Conservation (phyloP, 441 rosid genomes). For the Euphorbia corollata region DNA sequence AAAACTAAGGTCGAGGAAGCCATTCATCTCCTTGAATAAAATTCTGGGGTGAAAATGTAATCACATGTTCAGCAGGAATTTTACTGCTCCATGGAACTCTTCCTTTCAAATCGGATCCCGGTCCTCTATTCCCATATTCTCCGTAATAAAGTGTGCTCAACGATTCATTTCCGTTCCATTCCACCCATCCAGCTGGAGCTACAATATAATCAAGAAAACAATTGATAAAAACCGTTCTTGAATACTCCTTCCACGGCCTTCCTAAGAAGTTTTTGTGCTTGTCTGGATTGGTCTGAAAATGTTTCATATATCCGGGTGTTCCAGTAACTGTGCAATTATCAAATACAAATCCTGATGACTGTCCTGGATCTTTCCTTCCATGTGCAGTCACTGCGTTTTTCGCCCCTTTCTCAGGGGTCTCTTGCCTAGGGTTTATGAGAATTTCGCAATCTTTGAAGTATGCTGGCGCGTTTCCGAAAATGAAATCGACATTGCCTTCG, state of each 20-base stretch:
- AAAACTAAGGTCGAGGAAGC: slow-evolving; percentile 37
- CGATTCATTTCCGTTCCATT: slow-evolving; percentile 54
- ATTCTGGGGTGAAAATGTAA: slow-evolving; percentile 49
- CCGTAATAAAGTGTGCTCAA: slow-evolving; percentile 69
- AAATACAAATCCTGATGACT: slow-evolving; percentile 64
- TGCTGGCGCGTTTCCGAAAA: slow-evolving; percentile 75
- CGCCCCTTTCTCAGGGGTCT: slow-evolving; percentile 49
- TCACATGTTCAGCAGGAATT: slow-evolving; percentile 49
- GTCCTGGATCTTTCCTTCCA: slow-evolving; percentile 72
- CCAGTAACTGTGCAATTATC: slow-evolving; percentile 61
- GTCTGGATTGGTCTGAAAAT: slow-evolving; percentile 41
- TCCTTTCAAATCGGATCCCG: slow-evolving; percentile 38
- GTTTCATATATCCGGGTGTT: slow-evolving; percentile 57
- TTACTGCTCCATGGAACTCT: slow-evolving; percentile 72
- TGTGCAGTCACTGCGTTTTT: slow-evolving; percentile 65
- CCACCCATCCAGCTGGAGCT: slow-evolving; percentile 62
- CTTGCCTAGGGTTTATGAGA: slow-evolving; percentile 46
- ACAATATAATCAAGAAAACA: slow-evolving; percentile 45
- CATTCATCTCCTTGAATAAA: slow-evolving; percentile 77
- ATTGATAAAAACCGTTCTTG: slow-evolving; percentile 54
- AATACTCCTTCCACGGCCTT: slow-evolving; percentile 83
- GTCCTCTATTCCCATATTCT: slow-evolving; percentile 58
- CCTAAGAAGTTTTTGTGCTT: slow-evolving; percentile 61
- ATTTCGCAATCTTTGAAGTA: slow-evolving; percentile 56
- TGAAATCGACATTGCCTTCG: slow-evolving; percentile 74